phyloP scores from a whole-genome alignment of 768 basidiomycete species.

The Kwoniella mangroviensis region DNA sequence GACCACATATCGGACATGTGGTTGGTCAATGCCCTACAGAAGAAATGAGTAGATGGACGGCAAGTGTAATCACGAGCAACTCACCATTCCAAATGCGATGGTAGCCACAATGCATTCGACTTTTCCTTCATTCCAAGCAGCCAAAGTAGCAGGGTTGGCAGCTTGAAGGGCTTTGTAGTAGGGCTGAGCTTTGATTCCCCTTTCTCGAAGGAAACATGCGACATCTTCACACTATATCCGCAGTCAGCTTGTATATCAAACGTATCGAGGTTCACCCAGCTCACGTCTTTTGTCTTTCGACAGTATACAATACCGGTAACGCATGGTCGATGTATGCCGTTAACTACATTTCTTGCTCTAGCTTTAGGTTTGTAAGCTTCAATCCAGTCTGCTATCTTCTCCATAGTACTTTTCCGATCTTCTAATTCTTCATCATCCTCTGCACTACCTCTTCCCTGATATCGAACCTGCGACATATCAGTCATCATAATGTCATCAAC shows the following conservation, averaged over 20 bases:
- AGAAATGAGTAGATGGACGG: neutral
- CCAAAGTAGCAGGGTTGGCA: constrained; percentile 24
- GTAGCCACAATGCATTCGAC: constrained; percentile 50
- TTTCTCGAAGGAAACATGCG: constrained; percentile 32
- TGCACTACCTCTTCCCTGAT: constrained; percentile 28
- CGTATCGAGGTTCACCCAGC: constrained; percentile 2
- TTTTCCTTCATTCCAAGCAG: constrained; percentile 40
- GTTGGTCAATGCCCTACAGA: constrained; percentile 55
- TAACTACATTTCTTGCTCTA: constrained; percentile 21
- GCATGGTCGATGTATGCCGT: constrained; percentile 35
- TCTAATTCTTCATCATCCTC: constrained; percentile 17
- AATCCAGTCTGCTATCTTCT: constrained; percentile 53
- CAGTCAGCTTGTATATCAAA: neutral
- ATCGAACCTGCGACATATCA: constrained; percentile 32
- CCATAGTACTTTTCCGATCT: constrained; percentile 29
- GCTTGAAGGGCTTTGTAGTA: constrained; percentile 19
- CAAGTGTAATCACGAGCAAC: neutral
- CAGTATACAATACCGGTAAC: constrained; percentile 57
- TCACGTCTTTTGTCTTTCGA: constrained; percentile 39
- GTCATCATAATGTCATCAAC: neutral
- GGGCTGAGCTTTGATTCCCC: constrained; percentile 36
- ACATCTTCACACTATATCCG: constrained; percentile 50
- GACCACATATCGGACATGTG: constrained; percentile 58
- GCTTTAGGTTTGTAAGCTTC: constrained; percentile 30
- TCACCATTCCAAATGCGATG: constrained; percentile 59